Conservation (phyloP, 1,284 basidiomycete species). For the Chalciporus sp. region DNA sequence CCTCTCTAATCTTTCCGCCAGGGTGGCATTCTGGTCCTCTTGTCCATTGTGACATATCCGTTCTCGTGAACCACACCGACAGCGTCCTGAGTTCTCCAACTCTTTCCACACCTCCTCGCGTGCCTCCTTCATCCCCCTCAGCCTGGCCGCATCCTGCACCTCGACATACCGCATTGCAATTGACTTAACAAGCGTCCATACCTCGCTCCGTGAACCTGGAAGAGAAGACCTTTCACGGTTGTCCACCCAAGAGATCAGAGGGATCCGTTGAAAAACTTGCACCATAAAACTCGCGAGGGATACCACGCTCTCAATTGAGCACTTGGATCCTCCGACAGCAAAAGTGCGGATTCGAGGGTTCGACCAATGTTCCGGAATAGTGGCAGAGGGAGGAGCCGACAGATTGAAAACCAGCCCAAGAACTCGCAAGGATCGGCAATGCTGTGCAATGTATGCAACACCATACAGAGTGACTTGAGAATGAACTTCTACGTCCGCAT, state of each 20-base stretch:
- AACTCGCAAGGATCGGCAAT: not conserved
- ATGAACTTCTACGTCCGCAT: too few species aligned
- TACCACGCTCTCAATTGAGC: not conserved
- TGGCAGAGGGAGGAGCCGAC: not conserved
- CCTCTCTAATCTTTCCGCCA: too few species aligned
- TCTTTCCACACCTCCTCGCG: not conserved
- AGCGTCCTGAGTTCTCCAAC: too few species aligned
- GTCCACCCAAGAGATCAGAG: not conserved
- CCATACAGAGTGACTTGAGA: not conserved
- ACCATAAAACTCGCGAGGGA: not conserved
- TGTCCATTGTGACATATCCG: not conserved
- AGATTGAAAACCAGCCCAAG: conserved; percentile 3
- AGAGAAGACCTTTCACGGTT: too few species aligned
- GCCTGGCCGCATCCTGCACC: not conserved
- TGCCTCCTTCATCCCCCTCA: not conserved
- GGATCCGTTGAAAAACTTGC: not conserved
- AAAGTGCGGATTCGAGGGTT: not conserved
- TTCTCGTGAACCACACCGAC: too few species aligned
- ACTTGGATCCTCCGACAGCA: not conserved
- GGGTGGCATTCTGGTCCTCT: too few species aligned
- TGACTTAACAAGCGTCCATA: not conserved
- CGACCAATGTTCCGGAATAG: not conserved
- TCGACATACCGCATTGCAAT: not conserved
- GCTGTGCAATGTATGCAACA: not conserved
- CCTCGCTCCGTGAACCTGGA: not conserved